phyloP scores from a whole-genome alignment of 192 early-diverging fungal species.

The Coemansia sp. region DNA sequence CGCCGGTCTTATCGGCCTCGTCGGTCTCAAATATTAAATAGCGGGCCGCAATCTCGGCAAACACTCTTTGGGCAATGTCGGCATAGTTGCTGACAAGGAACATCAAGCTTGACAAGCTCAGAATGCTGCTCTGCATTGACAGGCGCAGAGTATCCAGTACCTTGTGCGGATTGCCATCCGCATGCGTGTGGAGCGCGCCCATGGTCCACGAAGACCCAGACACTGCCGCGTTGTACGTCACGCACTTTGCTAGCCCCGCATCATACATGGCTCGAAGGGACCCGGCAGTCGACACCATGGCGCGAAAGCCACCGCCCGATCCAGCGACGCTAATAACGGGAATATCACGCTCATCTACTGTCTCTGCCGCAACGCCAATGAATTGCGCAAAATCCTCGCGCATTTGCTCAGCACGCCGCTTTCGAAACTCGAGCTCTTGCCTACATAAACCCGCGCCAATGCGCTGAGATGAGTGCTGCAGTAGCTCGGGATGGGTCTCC shows the following conservation, averaged over 20 bases:
- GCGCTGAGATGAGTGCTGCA: slow-evolving; percentile 29
- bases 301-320: slow-evolving; percentile 80
- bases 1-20: too few relatives aligned
- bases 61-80: slow-evolving; percentile 41
- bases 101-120: slow-evolving; percentile 40
- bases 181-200: slow-evolving; percentile 42
- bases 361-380: slow-evolving; percentile 63
- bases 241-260: slow-evolving; percentile 64
- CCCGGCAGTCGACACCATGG: slow-evolving; percentile 74
- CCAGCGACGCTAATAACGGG: slow-evolving; percentile 71
- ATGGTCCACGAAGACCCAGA: slow-evolving; percentile 46
- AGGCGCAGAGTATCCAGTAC: slow-evolving; percentile 55
- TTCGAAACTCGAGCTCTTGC: slow-evolving; percentile 30
- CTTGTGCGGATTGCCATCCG: slow-evolving; percentile 28
- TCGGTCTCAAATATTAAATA: slow-evolving; percentile 22
- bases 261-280: slow-evolving; percentile 67
- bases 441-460: slow-evolving; percentile 27
- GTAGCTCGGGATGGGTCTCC: slow-evolving; percentile 33
- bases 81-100: slow-evolving; percentile 34
- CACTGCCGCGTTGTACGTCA: slow-evolving; percentile 70
- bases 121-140: slow-evolving; percentile 63
- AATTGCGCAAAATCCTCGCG: slow-evolving; percentile 71
- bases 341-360: slow-evolving; percentile 67
- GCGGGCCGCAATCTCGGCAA: slow-evolving; percentile 45
- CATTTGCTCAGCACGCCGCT: slow-evolving; percentile 42